Evolutionary conservation across 192 early-diverging fungal species (phyloP), one percentile per base, ranked within the genome.

Genomic region (Gaertneriomyces sp.): DNA sequence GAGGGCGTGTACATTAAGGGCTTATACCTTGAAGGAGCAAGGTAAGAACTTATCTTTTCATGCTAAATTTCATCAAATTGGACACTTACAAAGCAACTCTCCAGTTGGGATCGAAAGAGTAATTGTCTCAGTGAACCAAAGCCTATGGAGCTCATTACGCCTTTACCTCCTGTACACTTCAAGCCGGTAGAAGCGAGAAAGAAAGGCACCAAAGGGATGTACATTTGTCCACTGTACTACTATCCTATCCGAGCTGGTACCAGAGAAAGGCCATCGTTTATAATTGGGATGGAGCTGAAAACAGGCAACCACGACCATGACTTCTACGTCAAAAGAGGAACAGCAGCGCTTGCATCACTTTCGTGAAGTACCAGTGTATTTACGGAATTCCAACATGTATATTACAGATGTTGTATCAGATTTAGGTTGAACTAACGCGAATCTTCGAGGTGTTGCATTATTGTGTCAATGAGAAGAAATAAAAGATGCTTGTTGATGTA

Each of bases 11-110:
- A 86, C 55, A 77, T 86, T 45, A 70, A 77, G 45, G 74, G 74
- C 33, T 42, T 86, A 19, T 85, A 79, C 65, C 61, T 86, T 20
- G 84, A 86, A 66, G 84, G 84, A n/a, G 84, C 84, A 42, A 79
- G 78, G 82, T 82, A 71, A 70, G 39, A n/a, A 43, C 25, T 1
- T 14, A 17, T 49, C 14, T 0, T n/a, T 17, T n/a, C 47, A 49
- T n/a, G 47, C 47, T 49, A n/a, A n/a, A 49, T 49, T 14, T n/a
- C 14, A 49, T 49, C 14, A 49, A n/a, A 49, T 14, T 2, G 2
- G 17, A n/a, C 47, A n/a, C 6, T 68, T 14, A 49, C 12, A 33
- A 33, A 33, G 25, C 25, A 33, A 17, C 10, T 56, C 14, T n/a
- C 38, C 46, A 84, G 82, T 39, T 86, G 79, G 80, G 84, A 86